Conservation (phyloP, 768 basidiomycete genomes). For the Nevesoporus exiguus region DNA sequence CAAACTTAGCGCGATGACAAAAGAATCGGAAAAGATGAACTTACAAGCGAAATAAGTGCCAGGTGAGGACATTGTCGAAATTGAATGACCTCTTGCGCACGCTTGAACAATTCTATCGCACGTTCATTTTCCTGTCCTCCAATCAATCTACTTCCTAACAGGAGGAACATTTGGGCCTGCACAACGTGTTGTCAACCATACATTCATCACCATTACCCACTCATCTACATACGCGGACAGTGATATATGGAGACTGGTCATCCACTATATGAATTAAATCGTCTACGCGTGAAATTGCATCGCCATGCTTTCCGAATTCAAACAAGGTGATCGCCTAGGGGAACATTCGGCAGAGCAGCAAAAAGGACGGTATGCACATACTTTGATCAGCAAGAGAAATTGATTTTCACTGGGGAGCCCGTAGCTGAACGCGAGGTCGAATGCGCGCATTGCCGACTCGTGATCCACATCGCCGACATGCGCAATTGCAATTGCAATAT, state of each 20-base stretch:
- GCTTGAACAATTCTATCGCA: not conserved
- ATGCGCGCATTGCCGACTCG: not conserved
- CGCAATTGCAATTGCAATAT: slow-evolving; percentile 10
- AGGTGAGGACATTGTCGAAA: not conserved
- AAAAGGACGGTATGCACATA: no score
- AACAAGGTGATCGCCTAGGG: not conserved
- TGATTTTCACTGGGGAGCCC: not conserved
- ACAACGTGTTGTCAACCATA: not conserved
- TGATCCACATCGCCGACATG: not conserved
- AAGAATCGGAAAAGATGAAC: accelerated
- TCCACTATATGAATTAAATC: not conserved
- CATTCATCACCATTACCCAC: no score
- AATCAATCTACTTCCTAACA: not conserved
- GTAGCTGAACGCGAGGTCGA: slow-evolving; percentile 4
- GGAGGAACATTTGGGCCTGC: not conserved
- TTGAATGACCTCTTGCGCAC: not conserved
- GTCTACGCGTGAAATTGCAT: not conserved
- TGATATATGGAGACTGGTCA: not conserved
- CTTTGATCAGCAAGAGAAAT: slow-evolving; percentile 7
- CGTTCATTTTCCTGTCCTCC: not conserved
- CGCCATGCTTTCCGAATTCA: slow-evolving; percentile 7
- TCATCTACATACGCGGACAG: not conserved
- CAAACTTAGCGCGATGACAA: not conserved
- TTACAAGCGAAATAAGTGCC: not conserved
- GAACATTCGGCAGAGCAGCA: not conserved